Percentiles rank a stretch among this genome's conserved stretches.
Conservation (phyloP, 2,329 filamentous ascomycete genomes). For the Colletotrichum musicola region DNA sequence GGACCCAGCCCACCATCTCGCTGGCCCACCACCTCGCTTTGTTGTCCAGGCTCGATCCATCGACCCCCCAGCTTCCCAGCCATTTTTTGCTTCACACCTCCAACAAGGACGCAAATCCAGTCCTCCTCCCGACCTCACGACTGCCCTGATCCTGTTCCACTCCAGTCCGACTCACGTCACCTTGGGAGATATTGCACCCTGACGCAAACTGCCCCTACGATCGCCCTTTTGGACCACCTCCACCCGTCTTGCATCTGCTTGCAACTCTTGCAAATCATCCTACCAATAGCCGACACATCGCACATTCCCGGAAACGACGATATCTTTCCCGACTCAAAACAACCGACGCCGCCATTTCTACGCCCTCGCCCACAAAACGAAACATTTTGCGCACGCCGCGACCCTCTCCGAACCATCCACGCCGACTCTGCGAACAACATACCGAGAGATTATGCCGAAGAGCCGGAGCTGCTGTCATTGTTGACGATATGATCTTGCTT, state of each 20-base stretch:
- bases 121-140: slow-evolving; percentile 35
- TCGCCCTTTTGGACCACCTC: slow-evolving; percentile 29
- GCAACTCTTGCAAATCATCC: slow-evolving; percentile 35
- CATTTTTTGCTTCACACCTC: slow-evolving; percentile 38
- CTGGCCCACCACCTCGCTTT: slow-evolving; percentile 34
- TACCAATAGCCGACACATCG: slow-evolving; percentile 37
- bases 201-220: slow-evolving; percentile 29
- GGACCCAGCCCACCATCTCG: slow-evolving; percentile 34
- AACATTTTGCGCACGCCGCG: slow-evolving; percentile 17
- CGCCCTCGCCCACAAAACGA: slow-evolving; percentile 22
- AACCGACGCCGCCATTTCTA: slow-evolving; percentile 34
- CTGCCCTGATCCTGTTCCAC: slow-evolving; percentile 32
- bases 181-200: slow-evolving; percentile 33
- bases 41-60: slow-evolving; percentile 37
- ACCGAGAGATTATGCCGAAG: slow-evolving; percentile 40
- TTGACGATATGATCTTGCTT: slow-evolving; percentile 43
- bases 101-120: slow-evolving; percentile 37
- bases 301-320: slow-evolving; percentile 38
- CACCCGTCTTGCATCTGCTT: slow-evolving; percentile 37
- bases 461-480: slow-evolving; percentile 33
- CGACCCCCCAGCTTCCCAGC: slow-evolving; percentile 38
- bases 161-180: slow-evolving; percentile 32
- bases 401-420: slow-evolving; percentile 8
- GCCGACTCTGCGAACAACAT: slow-evolving; percentile 21
- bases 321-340: slow-evolving; percentile 35